Evolutionary conservation across 1,139 yeast species (phyloP), one percentile per base, ranked within the genome.

Genomic region (Yamadazyma diddensiae): DNA sequence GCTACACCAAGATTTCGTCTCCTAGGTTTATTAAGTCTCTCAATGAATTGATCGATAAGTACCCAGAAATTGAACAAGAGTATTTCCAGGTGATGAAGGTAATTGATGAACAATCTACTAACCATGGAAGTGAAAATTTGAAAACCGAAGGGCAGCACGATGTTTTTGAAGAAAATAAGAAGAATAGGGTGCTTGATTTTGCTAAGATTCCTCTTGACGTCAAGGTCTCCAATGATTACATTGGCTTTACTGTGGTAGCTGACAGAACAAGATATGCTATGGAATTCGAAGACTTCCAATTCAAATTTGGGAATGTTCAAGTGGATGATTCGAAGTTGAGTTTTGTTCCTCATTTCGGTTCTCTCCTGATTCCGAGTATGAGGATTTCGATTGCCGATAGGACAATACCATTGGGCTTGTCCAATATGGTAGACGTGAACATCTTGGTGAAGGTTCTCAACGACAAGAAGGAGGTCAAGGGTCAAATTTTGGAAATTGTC

Each of bases 401-500:
- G 29, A 47, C 38, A 15, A 52, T 66, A 19, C 66, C 72, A 0
- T 55, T 60, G 15, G 67, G 67, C 1, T 49, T 69, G n/a, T 72
- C 83, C 0, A 73, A 68, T 11, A 37, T 73, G 3, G 36, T 73
- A 28, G 78, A 73, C 41, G 43, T 71, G 12, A 64, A 67, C 36
- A 34, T 68, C 18, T 50, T 56, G 0, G 35, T 70, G 4, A 66
- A 65, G 36, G 50, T 76, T 1, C 49, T 59, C 14, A 65, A 69
- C 33, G 66, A 59, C 28, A 57, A 15, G 37, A 35, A 35, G 20
- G 15, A 31, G 5, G 3, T 38, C 1, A 54, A 49, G 2, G 51
- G 52, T 3, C 75, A 71, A 38, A 62, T 77, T 0, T 55, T 82
- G 6, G 83, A 80, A 41, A 51, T 82, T 2, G 78, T 72, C 38